phyloP scores from a whole-genome alignment of 75 land plant genomes.

The Pinus taeda region DNA sequence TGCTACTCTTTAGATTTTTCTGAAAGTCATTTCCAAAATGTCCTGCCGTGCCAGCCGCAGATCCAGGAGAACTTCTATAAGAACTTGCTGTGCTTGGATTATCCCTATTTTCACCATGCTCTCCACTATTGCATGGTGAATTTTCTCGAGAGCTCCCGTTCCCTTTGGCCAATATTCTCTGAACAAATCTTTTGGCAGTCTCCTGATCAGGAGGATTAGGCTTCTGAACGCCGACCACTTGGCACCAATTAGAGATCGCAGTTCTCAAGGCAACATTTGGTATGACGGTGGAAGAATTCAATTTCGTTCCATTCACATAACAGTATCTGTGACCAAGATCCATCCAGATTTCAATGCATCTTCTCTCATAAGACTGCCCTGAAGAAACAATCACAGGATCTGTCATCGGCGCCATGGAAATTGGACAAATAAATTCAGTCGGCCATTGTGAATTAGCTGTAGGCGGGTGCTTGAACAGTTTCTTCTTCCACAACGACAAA shows the following conservation, averaged over 20 bases:
- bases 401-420: conserved; percentile 25
- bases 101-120: conserved; percentile 8
- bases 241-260: conserved; percentile 67
- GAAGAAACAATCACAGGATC: conserved; percentile 36
- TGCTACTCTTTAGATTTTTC: neutral
- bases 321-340: conserved; percentile 22
- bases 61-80: neutral
- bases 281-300: conserved; percentile 24
- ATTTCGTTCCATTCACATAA: conserved; percentile 16
- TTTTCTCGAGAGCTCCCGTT: neutral
- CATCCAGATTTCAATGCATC: conserved; percentile 35
- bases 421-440: conserved; percentile 26
- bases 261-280: conserved; percentile 55
- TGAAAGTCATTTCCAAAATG: neutral
- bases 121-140: neutral
- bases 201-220: conserved; percentile 29
- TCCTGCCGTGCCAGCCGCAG: neutral
- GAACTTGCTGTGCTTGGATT: conserved; percentile 2
- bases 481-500: conserved; percentile 5
- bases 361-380: conserved; percentile 31
- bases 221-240: conserved; percentile 8
- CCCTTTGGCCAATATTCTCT: conserved; percentile 3
- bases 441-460: conserved; percentile 11
- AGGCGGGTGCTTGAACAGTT: neutral
- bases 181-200: conserved; percentile 23